Base-by-base conservation (phyloP, 2,329 filamentous ascomycete genomes). In the Ilyonectria destructans region DNA sequence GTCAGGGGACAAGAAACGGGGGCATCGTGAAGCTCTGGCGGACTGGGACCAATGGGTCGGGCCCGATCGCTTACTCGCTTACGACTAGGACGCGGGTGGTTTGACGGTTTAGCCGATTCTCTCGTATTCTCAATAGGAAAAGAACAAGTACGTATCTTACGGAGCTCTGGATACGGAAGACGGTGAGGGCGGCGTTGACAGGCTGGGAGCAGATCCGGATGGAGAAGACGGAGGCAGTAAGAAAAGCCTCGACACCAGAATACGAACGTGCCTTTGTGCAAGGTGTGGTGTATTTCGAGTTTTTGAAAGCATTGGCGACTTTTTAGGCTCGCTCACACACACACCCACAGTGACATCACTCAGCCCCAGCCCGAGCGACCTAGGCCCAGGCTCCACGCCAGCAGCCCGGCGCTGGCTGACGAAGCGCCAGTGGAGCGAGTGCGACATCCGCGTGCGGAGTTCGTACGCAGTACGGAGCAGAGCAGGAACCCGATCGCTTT, bases 321-420 rank as follows among this genome's bases (percentile, higher is more conserved):
- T 33, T 52, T 19, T 19, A 45, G 37, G 17, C 37, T 40, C 37
- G 13, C 43, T 45, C 17, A 45, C 10, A 19, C 43, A 10, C 43
- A n/a, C 60, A 71, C 61, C 71, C 71, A 64, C 67, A 71, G 71
- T 73, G 71, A 73, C 71, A 73, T 73, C 71, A 73, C 67, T 56
- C 33, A 65, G 58, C 48, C 35, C 46, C 23, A 49, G 23, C 35
- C 12, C 35, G 29, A 26, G 60, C 29, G 26, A 26, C 6, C 26
- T 5, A 4, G 26, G 26, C 26, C 26, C 35, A 55, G 29, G n/a
- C 43, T 62, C 51, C 49, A 60, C 21, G 29, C 63, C 62, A 54
- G 58, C 58, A 65, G 60, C 67, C 54, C 60, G 58, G 68, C 55
- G 70, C 63, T 62, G 52, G 60, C 64, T 63, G 60, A 70, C 64